A percentile compares a stretch with the other conserved stretches of the same genome.
These are phyloP conservation scores for Rhododendron mucronatum DNA, from an alignment of 148 eudicot species.

Conservation along the genomic window DNA sequence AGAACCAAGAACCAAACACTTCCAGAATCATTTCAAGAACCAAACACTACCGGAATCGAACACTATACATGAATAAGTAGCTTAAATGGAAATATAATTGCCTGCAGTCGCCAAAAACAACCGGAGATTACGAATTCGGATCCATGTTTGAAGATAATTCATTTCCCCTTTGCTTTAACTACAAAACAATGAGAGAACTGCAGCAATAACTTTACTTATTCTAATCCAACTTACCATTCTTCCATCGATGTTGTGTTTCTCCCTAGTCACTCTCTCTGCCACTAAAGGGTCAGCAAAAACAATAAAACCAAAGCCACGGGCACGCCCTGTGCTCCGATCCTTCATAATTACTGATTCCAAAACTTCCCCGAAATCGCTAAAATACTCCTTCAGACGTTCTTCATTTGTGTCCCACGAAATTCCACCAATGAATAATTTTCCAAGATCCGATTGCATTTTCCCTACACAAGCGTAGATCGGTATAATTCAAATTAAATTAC, in stretches of 20 bases:
- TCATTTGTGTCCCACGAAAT: constrained; percentile 88
- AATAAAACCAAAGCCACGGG: constrained; percentile 81
- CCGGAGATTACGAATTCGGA: not conserved
- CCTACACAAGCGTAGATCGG: constrained; percentile 21
- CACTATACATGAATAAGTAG: not conserved
- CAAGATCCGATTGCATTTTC: constrained; percentile 76
- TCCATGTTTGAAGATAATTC: not conserved
- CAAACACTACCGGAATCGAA: not conserved
- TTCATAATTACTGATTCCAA: constrained; percentile 84
- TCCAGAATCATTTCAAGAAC: not conserved
- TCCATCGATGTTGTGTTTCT: constrained; percentile 84
- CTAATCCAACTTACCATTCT: constrained; percentile 47
- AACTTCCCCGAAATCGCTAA: constrained; percentile 65
- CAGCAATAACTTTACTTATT: not conserved
- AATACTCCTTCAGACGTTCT: constrained; percentile 77
- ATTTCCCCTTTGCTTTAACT: not conserved
- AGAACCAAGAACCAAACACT: not conserved
- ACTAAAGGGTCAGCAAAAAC: constrained; percentile 70
- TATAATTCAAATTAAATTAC: constrained; percentile 4
- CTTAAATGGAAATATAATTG: not conserved
- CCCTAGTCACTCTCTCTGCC: constrained; percentile 66
- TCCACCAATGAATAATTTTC: constrained; percentile 79
- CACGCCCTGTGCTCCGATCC: constrained; percentile 82
- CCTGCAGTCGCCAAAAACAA: not conserved
- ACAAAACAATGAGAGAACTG: not conserved